phyloP scores from a whole-genome alignment of 2,329 filamentous ascomycete genomes.

The Scytalidium lignicola region DNA sequence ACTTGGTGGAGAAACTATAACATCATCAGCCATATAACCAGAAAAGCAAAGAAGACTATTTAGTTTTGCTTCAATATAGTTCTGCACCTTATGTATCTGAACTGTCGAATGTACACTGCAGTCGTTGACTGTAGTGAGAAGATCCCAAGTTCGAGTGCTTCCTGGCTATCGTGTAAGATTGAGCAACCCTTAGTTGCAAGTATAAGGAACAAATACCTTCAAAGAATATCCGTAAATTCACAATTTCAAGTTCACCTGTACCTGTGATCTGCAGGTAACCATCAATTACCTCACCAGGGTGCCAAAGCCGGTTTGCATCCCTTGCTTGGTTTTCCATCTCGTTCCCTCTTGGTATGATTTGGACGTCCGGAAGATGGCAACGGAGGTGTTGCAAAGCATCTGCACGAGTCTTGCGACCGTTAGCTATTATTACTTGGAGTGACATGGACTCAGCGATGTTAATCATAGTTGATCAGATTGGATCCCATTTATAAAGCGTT shows the following conservation, averaged over 20 bases:
- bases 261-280: neutral
- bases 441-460: neutral
- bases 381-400: neutral
- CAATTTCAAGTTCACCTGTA: neutral
- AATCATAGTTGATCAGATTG: neutral
- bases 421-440: neutral
- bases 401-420: neutral
- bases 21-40: neutral
- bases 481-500: neutral
- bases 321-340: neutral
- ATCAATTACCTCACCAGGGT: neutral
- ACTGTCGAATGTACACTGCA: neutral
- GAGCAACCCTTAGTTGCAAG: neutral
- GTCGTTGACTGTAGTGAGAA: neutral
- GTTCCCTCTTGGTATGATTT: neutral
- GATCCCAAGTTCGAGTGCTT: neutral
- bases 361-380: neutral
- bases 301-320: neutral
- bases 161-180: neutral
- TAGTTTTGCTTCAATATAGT: too few relatives aligned
- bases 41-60: too few relatives aligned
- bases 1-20: neutral
- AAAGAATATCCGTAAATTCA: neutral
- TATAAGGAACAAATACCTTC: neutral
- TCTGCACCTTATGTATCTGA: neutral